Base-by-base conservation (phyloP, 495 filamentous ascomycete species). In the Hypoxylon fragiforme region DNA sequence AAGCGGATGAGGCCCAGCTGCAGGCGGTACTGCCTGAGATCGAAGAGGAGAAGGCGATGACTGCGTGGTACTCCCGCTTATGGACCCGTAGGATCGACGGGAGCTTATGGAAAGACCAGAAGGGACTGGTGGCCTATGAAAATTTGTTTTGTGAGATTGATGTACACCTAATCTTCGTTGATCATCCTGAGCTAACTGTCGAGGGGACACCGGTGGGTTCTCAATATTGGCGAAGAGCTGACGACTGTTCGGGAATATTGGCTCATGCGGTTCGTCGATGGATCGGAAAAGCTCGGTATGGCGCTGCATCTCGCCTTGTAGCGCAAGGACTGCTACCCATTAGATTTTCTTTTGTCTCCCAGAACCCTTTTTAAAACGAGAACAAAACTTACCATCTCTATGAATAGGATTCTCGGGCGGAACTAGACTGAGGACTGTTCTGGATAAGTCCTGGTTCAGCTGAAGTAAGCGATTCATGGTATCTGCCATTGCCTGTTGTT, bases 121-220 rank as follows among this genome's bases (percentile, higher is more conserved):
- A 21, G 90, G 86, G 9, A 91, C 81, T 18, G 89, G 85, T n/a
- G 90, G 85, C 42, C 89, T 83, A 70, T 87, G 85, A 52, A 79
- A 76, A 50, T 75, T 79, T 32, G 75, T 48, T 22, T 63, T 64
- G 28, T 71, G 71, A 40, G 70, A 58, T 50, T 76, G 79, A 60
- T 79, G 78, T 31, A 77, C 70, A 60, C 67, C 67, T 54, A 75
- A 68, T 37, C 94, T 84, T 32, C 90, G 88, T 40, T 83, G 78
- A 61, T 96, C 91, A 49, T 97, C 90, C 67, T 91, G 85, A 18
- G 92, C 85, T 35, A 91, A 69, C 73, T 97, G 94, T 28, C 91
- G 89, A 20, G 94, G 94, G n/a, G 94, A 97, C 12, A 96, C 74
- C 26, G 94, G 91, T 3, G 88, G 85, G 35, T 86, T 86, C 43